Evolutionary conservation across 352 stramenopile species (phyloP), one percentile per base, ranked within the genome.

Genomic region (Globisporangium acanthophoron): DNA sequence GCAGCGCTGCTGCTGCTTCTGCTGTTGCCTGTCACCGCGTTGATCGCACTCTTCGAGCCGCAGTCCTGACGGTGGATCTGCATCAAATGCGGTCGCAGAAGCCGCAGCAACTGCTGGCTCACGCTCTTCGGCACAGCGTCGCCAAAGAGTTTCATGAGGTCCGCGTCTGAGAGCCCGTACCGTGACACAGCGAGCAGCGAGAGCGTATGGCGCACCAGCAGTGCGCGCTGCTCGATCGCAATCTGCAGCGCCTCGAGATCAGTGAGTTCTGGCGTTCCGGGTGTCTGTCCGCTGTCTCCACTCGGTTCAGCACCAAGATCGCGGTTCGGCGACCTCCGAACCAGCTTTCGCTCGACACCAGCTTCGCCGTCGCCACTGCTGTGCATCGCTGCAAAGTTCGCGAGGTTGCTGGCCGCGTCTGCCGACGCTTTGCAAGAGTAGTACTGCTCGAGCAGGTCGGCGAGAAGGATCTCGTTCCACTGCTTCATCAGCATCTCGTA

Each of bases 381-480:
- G 11, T 50, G 24, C 40, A 35, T 48, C 43, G 43, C 43, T 29
- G 43, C 43, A 5, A 49, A 49, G 24, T 15, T 18, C 13, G 20
- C 7, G 13, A 54, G 45, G 21, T 15, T 49, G 20, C n/a, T 47
- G 29, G 43, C 24, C 2, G 51, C 39, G 12, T 62, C 48, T 1
- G 55, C 39, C 15, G 45, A 20, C 45, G 52, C 44, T 50, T 59
- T 76, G 31, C 46, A 79, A 27, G 62, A 71, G 48, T 72, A 24
- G 4, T 78, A 64, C 18, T 77, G 61, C 15, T 73, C 65, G 13
- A 71, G 62, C 43, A 90, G 64, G 56, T 88, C 80, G 37, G 76
- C 70, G 13, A 91, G 66, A 24, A 91, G 58, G 37, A 90, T 73
- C 12, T 73, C 55, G 54, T 89, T 90, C 84, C 84, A 94, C n/a